Evolutionary conservation across 176 grass and related monocot species (phyloP).

Genomic region (Hsuehochloa calcarea): DNA sequence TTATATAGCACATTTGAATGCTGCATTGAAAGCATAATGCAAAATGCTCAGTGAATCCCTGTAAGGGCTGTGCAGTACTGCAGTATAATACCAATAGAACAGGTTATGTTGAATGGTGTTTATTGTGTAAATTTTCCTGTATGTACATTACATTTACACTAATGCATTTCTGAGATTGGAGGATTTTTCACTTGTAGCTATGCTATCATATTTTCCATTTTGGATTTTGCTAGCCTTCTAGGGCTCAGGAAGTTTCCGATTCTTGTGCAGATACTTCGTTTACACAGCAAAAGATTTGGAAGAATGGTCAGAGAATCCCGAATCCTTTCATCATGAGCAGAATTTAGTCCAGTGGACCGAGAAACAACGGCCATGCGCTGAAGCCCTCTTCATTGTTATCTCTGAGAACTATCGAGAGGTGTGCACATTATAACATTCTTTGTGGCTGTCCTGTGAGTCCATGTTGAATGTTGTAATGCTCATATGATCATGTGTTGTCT

Average conservation of each 20-base stretch:
- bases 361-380: conserved; percentile 85
- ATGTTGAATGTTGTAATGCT: conserved; percentile 25
- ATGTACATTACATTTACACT: background rate
- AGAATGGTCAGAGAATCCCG: conserved; percentile 84
- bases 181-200: background rate
- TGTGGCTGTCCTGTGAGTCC: background rate
- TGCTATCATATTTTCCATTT: background rate
- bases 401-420: conserved; percentile 96
- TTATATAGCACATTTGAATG: background rate
- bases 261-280: conserved; percentile 76
- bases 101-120: background rate
- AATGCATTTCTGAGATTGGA: background rate
- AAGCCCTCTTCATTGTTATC: conserved; percentile 95
- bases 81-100: conserved; percentile 14
- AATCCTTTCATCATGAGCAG: conserved; percentile 94
- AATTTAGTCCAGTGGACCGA: conserved; percentile 97
- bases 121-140: background rate
- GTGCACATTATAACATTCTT: conserved; percentile 22
- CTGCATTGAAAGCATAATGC: background rate
- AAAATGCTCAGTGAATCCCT: conserved; percentile 1
- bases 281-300: conserved; percentile 95
- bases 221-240: conserved; percentile 4
- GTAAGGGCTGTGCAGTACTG: background rate
- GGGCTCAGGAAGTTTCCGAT: conserved; percentile 16
- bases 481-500: conserved; percentile 35